Evolutionary conservation across 208 protist species (phyloP).

Genomic region (Leishmania aethiopica): DNA sequence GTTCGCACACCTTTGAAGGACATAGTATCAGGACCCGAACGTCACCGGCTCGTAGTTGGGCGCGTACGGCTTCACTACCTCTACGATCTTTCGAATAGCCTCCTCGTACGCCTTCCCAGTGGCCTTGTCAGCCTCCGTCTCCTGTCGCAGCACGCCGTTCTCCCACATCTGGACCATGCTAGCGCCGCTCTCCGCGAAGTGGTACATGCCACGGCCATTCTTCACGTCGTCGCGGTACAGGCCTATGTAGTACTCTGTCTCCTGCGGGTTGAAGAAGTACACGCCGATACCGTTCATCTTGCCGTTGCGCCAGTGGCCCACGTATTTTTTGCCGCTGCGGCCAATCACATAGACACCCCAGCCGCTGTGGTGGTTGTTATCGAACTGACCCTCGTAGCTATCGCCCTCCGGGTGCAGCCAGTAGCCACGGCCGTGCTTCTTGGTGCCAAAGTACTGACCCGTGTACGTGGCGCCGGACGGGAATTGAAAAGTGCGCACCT

Average conservation of each 20-base stretch:
- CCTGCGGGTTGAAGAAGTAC: constrained; percentile 89
- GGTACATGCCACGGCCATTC: constrained; percentile 83
- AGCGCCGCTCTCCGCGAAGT: constrained; percentile 75
- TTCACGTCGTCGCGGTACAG: constrained; percentile 85
- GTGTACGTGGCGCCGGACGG: constrained; percentile 87
- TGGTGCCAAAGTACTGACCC: constrained; percentile 84
- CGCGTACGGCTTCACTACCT: constrained; percentile 61
- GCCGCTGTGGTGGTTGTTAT: constrained; percentile 87
- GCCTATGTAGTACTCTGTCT: constrained; percentile 91
- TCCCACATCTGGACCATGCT: constrained; percentile 84
- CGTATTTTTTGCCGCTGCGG: constrained; percentile 86
- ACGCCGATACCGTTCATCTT: constrained; percentile 91
- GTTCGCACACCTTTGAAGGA: background rate
- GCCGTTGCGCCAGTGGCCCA: constrained; percentile 82
- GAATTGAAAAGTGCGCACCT: constrained; percentile 89
- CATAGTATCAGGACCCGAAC: constrained; percentile 24
- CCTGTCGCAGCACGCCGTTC: constrained; percentile 73
- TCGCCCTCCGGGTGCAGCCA: constrained; percentile 91
- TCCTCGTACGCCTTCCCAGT: constrained; percentile 52
- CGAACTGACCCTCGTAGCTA: constrained; percentile 89
- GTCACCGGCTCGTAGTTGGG: constrained; percentile 68
- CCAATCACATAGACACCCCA: constrained; percentile 92
- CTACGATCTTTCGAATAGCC: constrained; percentile 66
- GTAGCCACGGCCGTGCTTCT: constrained; percentile 88
- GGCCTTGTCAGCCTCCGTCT: constrained; percentile 50